Evolutionary conservation across 2,329 filamentous ascomycete genomes (phyloP), one percentile per base, ranked within the genome.

Genomic region (Lasiodiplodia theobromae): DNA sequence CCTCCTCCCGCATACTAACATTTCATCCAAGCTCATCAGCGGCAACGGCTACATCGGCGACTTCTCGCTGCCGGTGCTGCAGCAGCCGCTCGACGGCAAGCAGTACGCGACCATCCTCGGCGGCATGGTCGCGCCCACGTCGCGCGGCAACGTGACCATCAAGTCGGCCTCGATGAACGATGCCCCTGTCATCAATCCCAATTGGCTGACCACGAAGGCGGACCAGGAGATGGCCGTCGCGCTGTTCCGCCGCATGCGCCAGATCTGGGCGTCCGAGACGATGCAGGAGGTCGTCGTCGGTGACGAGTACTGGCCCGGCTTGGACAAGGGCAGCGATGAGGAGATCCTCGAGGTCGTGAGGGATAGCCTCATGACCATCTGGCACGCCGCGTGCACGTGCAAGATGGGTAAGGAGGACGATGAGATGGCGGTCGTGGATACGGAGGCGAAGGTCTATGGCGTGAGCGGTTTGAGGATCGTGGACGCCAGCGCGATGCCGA

Each of bases 401-500:
- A 74, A 72, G 71, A 81, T 81, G 80, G 79, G 79, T 3, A 76
- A 69, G 67, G 66, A 67, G 6, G 74, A 76, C 4, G 52, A 49
- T 67, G 64, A 70, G 14, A 71, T 71, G 25, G 78, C 77, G 2
- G 79, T 80, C 21, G 79, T 82, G 18, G 79, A 82, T 70, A 71
- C 72, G 2, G 72, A 73, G 38, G 79, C 77, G 38, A 75, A 73
- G 54, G 81, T 82, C 23, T 74, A 74, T 63, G 80, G 80, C 0
- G 75, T 80, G 12, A 68, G 77, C 38, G 75, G 77, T 1, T 64
- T 83, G 44, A 72, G 81, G 34, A 77, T 82, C 0, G 79, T 80
- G 28, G 80, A 83, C 72, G 74, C 76, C 3, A 71, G 69, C 18
- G 71, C 73, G 23, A 74, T 80, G 38, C 71, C 77, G 0, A 69